Evolutionary conservation across 768 basidiomycete genomes (phyloP), one percentile per base, ranked within the genome.

Genomic region (Phanerochaete sordida): DNA sequence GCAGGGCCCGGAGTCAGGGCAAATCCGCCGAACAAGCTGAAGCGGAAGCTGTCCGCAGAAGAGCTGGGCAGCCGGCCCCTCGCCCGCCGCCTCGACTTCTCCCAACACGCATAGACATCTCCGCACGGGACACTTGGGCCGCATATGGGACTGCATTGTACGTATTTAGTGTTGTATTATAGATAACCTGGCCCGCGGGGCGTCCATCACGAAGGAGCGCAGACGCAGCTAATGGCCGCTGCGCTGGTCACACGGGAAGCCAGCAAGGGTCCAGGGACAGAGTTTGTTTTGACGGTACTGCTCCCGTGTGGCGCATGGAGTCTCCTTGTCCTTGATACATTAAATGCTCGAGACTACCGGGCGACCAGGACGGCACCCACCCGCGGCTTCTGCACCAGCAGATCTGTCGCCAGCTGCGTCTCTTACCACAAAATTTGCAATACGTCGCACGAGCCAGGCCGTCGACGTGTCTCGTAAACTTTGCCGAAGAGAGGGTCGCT

Each of bases 71-170:
- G 67, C 27, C 79, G 87, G 37, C 81, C 86, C 11, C 80, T 91
- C 56, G 87, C 89, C 5, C 81, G 91, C 28, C 81, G 82, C 57
- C 74, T 93, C 55, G 91, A 93, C 70, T 92, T 93, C 63, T 80
- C 82, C 46, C 83, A 81, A 66, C 54, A 61, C 45, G 24, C 37
- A 23, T 55, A 60, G 52, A 43, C 39, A 31, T 39, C 53, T 39
- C 23, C 21, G 6, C 35, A 43, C 43, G 31, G 50, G 37, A 39
- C 53, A 24, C 33, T 53, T 9, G 6, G 23, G 43, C 26, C 49
- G 50, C 33, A 35, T 47, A 11, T 26, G 33, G 43, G 33, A 55
- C 44, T 47, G 35, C 53, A 59, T 44, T 59, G 58, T 60, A 60
- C 52, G 44, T 57, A 11, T 21, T 7, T 57, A 57, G 27, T 57